A percentile compares a stretch with the other conserved stretches of the same genome.
These are phyloP conservation scores for Ophiocordyceps camponoti-saundersi DNA, from an alignment of 2,329 filamentous ascomycete genomes.

Conservation along the genomic window DNA sequence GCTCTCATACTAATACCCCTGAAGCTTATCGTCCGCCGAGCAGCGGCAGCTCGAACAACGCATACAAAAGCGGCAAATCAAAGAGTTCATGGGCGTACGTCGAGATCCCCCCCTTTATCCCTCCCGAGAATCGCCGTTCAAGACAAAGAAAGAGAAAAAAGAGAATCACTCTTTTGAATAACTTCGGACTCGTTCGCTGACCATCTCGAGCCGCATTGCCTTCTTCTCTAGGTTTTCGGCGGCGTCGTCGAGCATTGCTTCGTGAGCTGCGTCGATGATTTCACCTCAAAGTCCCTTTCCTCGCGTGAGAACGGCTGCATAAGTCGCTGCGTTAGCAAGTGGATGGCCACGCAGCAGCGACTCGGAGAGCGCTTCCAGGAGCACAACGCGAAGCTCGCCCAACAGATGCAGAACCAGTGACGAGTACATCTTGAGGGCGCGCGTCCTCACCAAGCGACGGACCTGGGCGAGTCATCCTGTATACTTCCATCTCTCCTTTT, in stretches of 20 bases:
- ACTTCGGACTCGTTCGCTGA: too few relatives aligned
- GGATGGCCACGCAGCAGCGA: constrained; percentile 79
- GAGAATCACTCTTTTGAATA: too few relatives aligned
- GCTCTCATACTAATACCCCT: too few relatives aligned
- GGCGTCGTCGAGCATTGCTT: constrained; percentile 68
- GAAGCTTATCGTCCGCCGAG: constrained; percentile 55
- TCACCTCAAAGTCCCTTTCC: constrained; percentile 89
- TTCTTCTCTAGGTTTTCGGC: constrained; percentile 15
- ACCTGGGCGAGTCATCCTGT: too few relatives aligned
- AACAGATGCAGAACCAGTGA: constrained; percentile 30
- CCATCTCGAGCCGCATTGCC: too few relatives aligned
- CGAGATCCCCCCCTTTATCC: not conserved
- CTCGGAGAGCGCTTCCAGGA: constrained; percentile 80
- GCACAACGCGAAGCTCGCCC: constrained; percentile 43
- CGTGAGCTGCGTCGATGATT: constrained; percentile 92
- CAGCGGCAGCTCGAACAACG: constrained; percentile 85
- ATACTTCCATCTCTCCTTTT: too few relatives aligned
- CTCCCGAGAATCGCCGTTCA: not conserved
- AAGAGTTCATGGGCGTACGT: constrained; percentile 94
- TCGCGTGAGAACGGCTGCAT: constrained; percentile 83
- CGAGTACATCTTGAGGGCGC: not conserved
- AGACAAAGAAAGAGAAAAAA: not conserved
- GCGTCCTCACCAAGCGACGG: too few relatives aligned
- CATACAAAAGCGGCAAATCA: constrained; percentile 97
- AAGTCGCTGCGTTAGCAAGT: constrained; percentile 89